Percentiles rank a stretch among this genome's conserved stretches.
These are phyloP conservation scores for Ustilago lituana DNA, from an alignment of 1,284 basidiomycete genomes.

Conservation along the genomic window DNA sequence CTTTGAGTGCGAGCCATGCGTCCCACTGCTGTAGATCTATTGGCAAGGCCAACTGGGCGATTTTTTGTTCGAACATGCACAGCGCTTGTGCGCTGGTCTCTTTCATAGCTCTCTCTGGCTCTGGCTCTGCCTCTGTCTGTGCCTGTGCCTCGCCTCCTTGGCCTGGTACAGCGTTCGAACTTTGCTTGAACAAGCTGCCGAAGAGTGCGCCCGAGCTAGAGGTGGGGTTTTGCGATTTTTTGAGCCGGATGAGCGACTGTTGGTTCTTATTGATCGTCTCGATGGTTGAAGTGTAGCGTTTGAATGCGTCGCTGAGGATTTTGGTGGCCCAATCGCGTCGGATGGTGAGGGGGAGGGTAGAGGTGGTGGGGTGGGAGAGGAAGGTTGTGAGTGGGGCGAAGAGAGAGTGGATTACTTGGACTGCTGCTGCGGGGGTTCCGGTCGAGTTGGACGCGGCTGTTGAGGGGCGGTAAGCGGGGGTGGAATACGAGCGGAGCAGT, in stretches of 20 bases:
- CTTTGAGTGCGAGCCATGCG: constrained; percentile 14
- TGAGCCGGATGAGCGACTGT: constrained; percentile 59
- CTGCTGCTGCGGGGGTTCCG: not conserved
- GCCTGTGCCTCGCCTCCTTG: no score
- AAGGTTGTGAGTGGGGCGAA: constrained; percentile 23
- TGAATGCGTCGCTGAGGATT: constrained; percentile 32
- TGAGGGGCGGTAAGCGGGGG: constrained; percentile 78
- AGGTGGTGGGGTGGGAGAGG: not conserved
- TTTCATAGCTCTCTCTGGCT: not conserved
- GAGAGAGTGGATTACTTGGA: constrained; percentile 26
- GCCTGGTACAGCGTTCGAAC: no score
- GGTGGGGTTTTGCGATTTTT: constrained; percentile 30
- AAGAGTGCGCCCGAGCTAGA: constrained; percentile 13
- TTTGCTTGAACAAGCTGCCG: not conserved
- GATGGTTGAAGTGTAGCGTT: constrained; percentile 45
- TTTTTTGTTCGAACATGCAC: not conserved
- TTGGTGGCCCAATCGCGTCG: constrained; percentile 18
- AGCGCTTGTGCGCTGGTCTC: constrained; percentile 13
- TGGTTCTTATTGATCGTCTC: constrained; percentile 62
- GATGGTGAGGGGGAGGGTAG: not conserved
- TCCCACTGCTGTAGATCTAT: constrained; percentile 10
- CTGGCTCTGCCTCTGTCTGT: not conserved
- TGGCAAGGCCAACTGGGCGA: constrained; percentile 1
- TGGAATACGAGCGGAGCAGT: constrained; percentile 85
- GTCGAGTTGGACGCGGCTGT: constrained; percentile 64